Evolutionary conservation across 306 rosid genomes (phyloP), one percentile per base, ranked within the genome.

Genomic region (Cajanus cajan): DNA sequence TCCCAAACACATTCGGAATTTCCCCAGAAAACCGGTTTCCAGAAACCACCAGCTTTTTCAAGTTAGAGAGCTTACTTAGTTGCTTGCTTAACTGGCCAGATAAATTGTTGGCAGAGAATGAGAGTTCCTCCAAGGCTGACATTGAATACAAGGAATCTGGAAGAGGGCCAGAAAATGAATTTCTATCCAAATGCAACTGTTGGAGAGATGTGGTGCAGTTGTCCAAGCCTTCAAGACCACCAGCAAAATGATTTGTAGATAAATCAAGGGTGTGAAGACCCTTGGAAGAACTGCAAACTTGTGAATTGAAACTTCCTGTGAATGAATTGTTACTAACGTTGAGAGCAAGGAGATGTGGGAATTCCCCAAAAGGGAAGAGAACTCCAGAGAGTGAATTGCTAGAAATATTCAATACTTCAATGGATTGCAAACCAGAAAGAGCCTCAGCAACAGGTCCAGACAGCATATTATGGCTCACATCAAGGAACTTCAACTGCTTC

Each of bases 241-340:
- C 94, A 36, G 21, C 45, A 45, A 92, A 73, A 61, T 39, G 81
- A 80, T 92, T 92, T 69, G 33, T 51, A 10, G 93, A 90, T 15
- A 92, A 69, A 81, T 92, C 93, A 79, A 92, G 87, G 73, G 91
- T 74, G 43, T 37, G 93, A 82, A 88, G 55, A 65, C 57, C 82
- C 74, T 70, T 79, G 22, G 97, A 85, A 58, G 84, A 75, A 73
- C 79, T 82, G 88, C 94, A 92, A 84, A 92, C 70, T 58, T 41
- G 80, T 54, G 90, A 78, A 59, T 66, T 77, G 77, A 92, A 84
- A 79, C 43, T 45, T 37, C 94, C 97, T 10, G 84, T 74, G 84
- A 91, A 87, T 69, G 91, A 89, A 79, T 91, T 91, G 88, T 88
- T 85, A 82, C 97, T 91, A 73, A 88, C 44, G 68, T 90, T 91